Evolutionary conservation across 768 basidiomycete species (phyloP).

Genomic region (Termitomyces titanicus): DNA sequence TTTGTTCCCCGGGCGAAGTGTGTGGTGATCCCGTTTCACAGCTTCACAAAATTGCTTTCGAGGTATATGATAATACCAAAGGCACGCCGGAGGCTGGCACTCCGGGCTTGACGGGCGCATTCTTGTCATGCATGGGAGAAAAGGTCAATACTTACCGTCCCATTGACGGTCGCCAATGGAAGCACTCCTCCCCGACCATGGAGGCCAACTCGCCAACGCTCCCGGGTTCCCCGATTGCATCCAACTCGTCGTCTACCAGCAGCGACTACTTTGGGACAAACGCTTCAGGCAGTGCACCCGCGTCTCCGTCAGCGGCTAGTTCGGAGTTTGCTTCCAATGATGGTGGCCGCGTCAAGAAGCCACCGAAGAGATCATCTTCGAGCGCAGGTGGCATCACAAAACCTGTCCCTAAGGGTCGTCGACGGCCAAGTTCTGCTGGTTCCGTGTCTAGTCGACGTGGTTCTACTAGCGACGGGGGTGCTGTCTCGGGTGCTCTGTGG

Average conservation of each 20-base stretch:
- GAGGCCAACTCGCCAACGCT: slow-evolving; percentile 55
- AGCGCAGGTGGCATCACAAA: slow-evolving; percentile 61
- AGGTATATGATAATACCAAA: slow-evolving; percentile 75
- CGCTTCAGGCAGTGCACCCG: slow-evolving; percentile 61
- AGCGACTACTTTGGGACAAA: slow-evolving; percentile 66
- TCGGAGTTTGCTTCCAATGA: slow-evolving; percentile 75
- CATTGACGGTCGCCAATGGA: slow-evolving; percentile 81
- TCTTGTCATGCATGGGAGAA: slow-evolving; percentile 89
- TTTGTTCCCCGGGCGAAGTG: slow-evolving; percentile 79
- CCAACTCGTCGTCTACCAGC: slow-evolving; percentile 52
- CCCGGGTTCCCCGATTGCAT: slow-evolving; percentile 68
- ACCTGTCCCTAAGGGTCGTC: slow-evolving; percentile 51
- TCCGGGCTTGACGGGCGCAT: slow-evolving; percentile 75
- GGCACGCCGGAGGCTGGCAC: slow-evolving; percentile 72
- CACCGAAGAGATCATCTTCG: slow-evolving; percentile 64
- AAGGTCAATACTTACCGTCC: slow-evolving; percentile 90
- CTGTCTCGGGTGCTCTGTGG: slow-evolving; percentile 79
- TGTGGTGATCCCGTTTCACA: slow-evolving; percentile 95
- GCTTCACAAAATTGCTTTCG: slow-evolving; percentile 92
- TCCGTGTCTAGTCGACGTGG: slow-evolving; percentile 66
- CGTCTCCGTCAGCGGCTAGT: slow-evolving; percentile 56
- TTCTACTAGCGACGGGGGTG: slow-evolving; percentile 61
- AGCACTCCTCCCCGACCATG: slow-evolving; percentile 34
- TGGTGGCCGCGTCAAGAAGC: slow-evolving; percentile 79
- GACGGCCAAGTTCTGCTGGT: slow-evolving; percentile 76